phyloP scores from a whole-genome alignment of 345 rosid genomes.

The Gossypium bickii region DNA sequence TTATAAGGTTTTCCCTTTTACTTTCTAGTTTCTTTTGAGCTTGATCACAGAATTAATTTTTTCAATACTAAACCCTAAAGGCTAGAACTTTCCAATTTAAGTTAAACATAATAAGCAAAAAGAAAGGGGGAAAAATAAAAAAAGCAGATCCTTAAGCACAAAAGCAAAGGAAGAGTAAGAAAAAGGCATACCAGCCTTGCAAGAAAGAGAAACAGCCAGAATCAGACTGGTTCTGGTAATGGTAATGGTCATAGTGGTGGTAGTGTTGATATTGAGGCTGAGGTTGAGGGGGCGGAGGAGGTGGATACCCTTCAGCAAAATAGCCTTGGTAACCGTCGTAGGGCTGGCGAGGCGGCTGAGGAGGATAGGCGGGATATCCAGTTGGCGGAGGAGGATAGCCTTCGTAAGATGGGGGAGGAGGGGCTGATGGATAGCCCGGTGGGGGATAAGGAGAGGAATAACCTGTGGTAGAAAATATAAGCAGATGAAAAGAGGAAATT shows the following conservation, averaged over 20 bases:
- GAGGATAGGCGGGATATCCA: conserved; percentile 42
- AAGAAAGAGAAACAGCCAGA: conserved; percentile 51
- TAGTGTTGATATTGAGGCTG: conserved; percentile 38
- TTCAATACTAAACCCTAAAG: background rate
- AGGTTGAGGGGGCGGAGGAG: conserved; percentile 38
- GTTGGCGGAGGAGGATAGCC: conserved; percentile 50
- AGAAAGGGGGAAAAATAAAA: background rate
- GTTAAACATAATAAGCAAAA: background rate
- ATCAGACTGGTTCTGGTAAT: conserved; percentile 42
- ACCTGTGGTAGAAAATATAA: conserved; percentile 22
- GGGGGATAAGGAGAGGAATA: conserved; percentile 27
- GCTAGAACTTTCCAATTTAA: background rate
- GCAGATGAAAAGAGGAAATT: background rate
- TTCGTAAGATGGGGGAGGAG: conserved; percentile 50
- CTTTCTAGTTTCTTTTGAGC: no score
- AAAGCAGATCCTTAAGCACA: background rate
- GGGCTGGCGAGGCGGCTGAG: conserved; percentile 28
- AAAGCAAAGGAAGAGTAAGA: background rate
- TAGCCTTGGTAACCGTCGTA: conserved; percentile 80
- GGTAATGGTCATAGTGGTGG: conserved; percentile 47
- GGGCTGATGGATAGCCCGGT: conserved; percentile 57
- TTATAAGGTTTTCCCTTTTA: background rate
- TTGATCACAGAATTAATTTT: no score
- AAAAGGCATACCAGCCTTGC: conserved; percentile 59
- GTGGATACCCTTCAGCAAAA: conserved; percentile 52